These are phyloP conservation scores for Boletus hoseneyae DNA, from an alignment of 1,284 basidiomycete genomes.

Conservation along the genomic window DNA sequence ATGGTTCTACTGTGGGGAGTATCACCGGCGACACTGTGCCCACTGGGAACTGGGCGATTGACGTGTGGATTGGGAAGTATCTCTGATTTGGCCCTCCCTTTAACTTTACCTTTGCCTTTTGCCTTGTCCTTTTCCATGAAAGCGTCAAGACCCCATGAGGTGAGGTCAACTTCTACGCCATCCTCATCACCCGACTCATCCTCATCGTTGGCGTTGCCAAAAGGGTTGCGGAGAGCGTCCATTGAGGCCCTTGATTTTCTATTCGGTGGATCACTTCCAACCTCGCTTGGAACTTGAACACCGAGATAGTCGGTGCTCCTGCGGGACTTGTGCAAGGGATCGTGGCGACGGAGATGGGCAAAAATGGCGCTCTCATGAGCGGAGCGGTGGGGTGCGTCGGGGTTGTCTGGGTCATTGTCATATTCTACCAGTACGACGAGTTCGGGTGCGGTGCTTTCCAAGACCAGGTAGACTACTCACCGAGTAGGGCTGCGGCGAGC, in stretches of 20 bases:
- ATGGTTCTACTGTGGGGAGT: slow-evolving; percentile 35
- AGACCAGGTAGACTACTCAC: slow-evolving; percentile 38
- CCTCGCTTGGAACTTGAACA: slow-evolving; percentile 60
- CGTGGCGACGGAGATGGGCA: slow-evolving; percentile 56
- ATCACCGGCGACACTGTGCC: slow-evolving; percentile 31
- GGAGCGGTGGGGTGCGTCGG: slow-evolving; percentile 53
- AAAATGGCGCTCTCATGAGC: slow-evolving; percentile 83
- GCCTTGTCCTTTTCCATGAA: slow-evolving; percentile 66
- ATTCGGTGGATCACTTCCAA: slow-evolving; percentile 49
- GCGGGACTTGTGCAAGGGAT: slow-evolving; percentile 36
- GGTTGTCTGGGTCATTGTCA: slow-evolving; percentile 73
- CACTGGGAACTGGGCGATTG: slow-evolving; percentile 35
- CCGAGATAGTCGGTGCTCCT: slow-evolving; percentile 64
- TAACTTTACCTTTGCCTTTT: slow-evolving; percentile 39
- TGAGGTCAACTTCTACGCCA: slow-evolving; percentile 70
- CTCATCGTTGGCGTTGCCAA: slow-evolving; percentile 55
- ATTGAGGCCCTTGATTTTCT: slow-evolving; percentile 50
- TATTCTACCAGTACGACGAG: slow-evolving; percentile 53
- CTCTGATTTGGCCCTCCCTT: slow-evolving; percentile 46
- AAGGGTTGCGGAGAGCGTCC: slow-evolving; percentile 66
- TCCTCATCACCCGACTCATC: slow-evolving; percentile 50
- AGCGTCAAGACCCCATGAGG: slow-evolving; percentile 78
- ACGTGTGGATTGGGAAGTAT: slow-evolving; percentile 50
- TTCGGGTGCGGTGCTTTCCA: background rate
- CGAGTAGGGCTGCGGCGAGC: slow-evolving; percentile 73